Conservation (phyloP, 116 monocot species). For the Zostera marina region DNA sequence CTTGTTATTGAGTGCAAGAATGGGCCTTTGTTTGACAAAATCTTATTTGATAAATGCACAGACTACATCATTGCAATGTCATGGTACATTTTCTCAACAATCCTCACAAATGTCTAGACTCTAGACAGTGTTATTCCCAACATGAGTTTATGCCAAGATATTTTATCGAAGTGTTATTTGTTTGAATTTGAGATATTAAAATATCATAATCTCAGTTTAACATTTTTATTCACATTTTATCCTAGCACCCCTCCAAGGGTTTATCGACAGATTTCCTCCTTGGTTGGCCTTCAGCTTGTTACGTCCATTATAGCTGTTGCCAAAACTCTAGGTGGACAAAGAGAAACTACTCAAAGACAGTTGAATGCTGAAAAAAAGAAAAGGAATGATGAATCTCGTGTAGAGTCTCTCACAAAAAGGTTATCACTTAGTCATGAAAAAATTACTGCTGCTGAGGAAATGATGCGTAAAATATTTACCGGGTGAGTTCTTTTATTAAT, state of each 20-base stretch:
- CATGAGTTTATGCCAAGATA: background rate
- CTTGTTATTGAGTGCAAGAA: constrained; percentile 90
- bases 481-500: constrained; percentile 31
- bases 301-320: constrained; percentile 80
- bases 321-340: constrained; percentile 62
- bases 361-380: constrained; percentile 97
- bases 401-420: constrained; percentile 75
- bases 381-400: constrained; percentile 63
- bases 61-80: constrained; percentile 88
- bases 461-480: constrained; percentile 93
- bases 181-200: no score
- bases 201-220: background rate
- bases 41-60: constrained; percentile 81
- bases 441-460: constrained; percentile 68
- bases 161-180: background rate
- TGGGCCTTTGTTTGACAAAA: constrained; percentile 83
- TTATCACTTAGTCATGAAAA: constrained; percentile 67
- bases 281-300: constrained; percentile 86
- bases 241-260: constrained; percentile 88
- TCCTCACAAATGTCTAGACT: background rate
- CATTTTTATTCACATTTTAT: constrained; percentile 4
- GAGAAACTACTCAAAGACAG: constrained; percentile 95
- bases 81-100: constrained; percentile 35
- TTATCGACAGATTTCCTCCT: constrained; percentile 77
- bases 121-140: background rate